Evolutionary conservation across 2,329 filamentous ascomycete genomes (phyloP).

Genomic region (Alternaria sp.): DNA sequence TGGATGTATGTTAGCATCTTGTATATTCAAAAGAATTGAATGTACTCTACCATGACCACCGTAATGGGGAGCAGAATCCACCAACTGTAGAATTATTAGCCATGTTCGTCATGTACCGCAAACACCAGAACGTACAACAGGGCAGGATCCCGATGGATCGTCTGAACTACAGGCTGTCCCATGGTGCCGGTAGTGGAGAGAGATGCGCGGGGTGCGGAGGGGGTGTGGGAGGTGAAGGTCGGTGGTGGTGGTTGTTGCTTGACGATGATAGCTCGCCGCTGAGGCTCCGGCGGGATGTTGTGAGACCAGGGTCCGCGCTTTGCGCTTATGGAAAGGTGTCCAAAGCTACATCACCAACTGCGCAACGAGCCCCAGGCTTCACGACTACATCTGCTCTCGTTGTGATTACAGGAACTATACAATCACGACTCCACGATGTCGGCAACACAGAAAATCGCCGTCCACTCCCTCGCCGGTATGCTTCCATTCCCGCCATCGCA

Average conservation of each 20-base stretch:
- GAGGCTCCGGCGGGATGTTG: constrained; percentile 28
- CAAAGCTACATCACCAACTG: constrained; percentile 18
- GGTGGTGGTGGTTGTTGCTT: constrained; percentile 20
- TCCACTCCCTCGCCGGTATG: constrained; percentile 71
- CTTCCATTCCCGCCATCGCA: not conserved
- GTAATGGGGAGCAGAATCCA: constrained; percentile 99
- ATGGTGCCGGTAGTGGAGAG: constrained; percentile 58
- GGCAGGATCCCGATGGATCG: constrained; percentile 97
- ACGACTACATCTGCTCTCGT: not conserved
- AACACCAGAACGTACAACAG: constrained; percentile 74
- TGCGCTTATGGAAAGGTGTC: constrained; percentile 45
- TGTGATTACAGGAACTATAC: not conserved
- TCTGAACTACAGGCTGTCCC: constrained; percentile 86
- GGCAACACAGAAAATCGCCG: constrained; percentile 61
- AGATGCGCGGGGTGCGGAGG: constrained; percentile 18
- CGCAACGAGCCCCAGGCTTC: constrained; percentile 13
- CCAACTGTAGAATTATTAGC: constrained; percentile 68
- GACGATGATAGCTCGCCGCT: constrained; percentile 31
- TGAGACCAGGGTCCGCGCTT: constrained; percentile 39
- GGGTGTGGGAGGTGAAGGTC: constrained; percentile 14
- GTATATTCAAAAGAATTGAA: not conserved
- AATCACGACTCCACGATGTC: constrained; percentile 36
- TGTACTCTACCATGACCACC: constrained; percentile 78
- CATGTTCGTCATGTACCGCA: not conserved
- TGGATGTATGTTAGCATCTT: constrained; percentile 43